Evolutionary conservation across 345 rosid species (phyloP).

Genomic region (Eucalyptus leucophloia): DNA sequence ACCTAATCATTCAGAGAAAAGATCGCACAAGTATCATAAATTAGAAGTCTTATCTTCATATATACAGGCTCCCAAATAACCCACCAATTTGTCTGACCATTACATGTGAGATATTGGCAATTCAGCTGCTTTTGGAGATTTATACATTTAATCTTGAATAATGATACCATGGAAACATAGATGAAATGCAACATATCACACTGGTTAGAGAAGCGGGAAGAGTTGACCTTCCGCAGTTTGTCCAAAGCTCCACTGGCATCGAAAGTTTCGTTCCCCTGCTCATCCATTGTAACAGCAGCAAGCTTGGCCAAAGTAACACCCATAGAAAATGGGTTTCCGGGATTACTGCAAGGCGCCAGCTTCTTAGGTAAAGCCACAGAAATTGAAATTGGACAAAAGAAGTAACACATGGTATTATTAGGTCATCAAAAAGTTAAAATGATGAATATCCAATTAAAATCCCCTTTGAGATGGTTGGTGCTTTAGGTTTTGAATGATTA

Average conservation of each 20-base stretch:
- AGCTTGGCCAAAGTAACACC: slow-evolving; percentile 94
- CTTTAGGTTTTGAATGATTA: neutral
- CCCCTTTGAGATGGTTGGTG: neutral
- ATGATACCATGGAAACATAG: neutral
- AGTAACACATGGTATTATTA: neutral
- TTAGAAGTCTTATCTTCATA: neutral
- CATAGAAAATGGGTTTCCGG: slow-evolving; percentile 78
- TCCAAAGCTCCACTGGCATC: slow-evolving; percentile 98
- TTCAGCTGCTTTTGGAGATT: neutral
- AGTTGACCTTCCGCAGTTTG: slow-evolving; percentile 78
- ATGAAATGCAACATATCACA: neutral
- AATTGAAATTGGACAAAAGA: neutral
- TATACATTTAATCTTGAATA: neutral
- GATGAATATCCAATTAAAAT: neutral
- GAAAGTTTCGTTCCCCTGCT: slow-evolving; percentile 92
- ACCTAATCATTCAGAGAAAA: neutral
- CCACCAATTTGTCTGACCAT: neutral
- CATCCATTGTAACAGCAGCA: slow-evolving; percentile 98
- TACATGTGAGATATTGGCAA: neutral
- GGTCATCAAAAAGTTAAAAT: neutral
- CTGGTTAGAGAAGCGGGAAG: slow-evolving; percentile 4
- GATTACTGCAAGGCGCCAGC: slow-evolving; percentile 40
- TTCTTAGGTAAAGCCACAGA: neutral
- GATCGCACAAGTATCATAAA: neutral
- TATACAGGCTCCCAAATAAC: neutral